Percentiles rank a stretch among this genome's conserved stretches.
Conservation (phyloP, 805 yeast genomes). For the Sugiyamaella marilandica region DNA sequence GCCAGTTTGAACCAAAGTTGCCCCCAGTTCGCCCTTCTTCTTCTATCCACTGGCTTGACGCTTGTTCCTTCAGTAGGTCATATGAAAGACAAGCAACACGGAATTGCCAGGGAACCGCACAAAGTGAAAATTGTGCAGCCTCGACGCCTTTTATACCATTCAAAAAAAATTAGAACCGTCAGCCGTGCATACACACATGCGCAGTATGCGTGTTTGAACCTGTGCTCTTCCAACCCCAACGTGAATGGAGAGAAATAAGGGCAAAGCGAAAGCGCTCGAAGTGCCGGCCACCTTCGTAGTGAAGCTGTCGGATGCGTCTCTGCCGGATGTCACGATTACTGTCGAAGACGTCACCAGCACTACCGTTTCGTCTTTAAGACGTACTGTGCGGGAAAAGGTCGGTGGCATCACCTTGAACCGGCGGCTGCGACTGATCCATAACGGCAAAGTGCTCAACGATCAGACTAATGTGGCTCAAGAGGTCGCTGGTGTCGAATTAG, state of each 20-base stretch:
- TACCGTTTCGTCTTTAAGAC: constrained; percentile 39
- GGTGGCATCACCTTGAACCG: constrained; percentile 37
- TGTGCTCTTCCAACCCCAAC: background rate
- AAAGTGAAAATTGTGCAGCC: constrained; percentile 27
- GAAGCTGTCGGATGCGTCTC: constrained; percentile 43
- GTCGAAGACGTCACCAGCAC: constrained; percentile 32
- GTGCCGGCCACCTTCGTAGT: constrained; percentile 28
- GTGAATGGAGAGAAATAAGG: background rate
- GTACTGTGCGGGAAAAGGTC: constrained; percentile 38
- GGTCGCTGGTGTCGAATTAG: constrained; percentile 32
- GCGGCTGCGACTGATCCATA: constrained; percentile 60
- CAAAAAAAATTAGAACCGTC: background rate
- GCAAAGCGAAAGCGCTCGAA: background rate
- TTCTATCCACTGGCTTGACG: constrained; percentile 47
- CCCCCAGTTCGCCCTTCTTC: constrained; percentile 11
- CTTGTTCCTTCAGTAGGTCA: constrained; percentile 41
- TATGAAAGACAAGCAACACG: constrained; percentile 61
- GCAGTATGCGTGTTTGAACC: background rate
- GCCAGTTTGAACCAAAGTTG: constrained; percentile 32
- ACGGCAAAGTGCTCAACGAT: constrained; percentile 61
- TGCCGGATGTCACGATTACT: constrained; percentile 40
- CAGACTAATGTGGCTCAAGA: constrained; percentile 52
- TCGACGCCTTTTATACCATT: background rate
- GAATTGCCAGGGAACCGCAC: constrained; percentile 73
- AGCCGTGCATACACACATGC: background rate